Evolutionary conservation across 345 rosid species (phyloP).

Genomic region (Pistacia integerrima): DNA sequence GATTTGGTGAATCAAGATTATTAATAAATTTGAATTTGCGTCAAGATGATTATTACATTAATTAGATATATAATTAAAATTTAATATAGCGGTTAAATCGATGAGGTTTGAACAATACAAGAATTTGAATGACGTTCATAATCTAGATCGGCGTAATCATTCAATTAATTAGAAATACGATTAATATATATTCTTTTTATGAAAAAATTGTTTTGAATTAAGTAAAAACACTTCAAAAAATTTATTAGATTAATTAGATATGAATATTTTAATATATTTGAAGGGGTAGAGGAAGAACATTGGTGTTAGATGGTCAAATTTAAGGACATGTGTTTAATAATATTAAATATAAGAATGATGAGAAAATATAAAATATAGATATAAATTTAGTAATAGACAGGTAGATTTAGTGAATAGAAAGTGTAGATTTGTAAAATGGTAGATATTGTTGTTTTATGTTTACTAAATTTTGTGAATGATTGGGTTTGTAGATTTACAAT

Average conservation of each 20-base stretch:
- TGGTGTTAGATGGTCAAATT: not conserved
- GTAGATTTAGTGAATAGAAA: slow-evolving; percentile 12
- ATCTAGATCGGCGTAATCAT: not conserved
- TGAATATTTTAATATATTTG: not conserved
- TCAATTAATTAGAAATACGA: not conserved
- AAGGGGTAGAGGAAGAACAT: not conserved
- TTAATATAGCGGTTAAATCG: no score
- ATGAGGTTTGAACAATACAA: no score
- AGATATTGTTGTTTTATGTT: not conserved
- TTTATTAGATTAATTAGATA: not conserved
- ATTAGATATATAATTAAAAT: not conserved
- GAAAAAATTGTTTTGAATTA: not conserved
- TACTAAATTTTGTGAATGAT: slow-evolving; percentile 13
- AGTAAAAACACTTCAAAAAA: not conserved
- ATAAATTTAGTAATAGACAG: slow-evolving; percentile 10
- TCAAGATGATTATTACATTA: not conserved
- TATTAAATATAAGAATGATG: not conserved
- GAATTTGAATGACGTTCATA: not conserved
- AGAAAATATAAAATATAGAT: not conserved
- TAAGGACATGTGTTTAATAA: not conserved
- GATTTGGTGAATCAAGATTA: not conserved
- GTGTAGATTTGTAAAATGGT: not conserved
- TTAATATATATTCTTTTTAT: not conserved
- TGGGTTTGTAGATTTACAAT: slow-evolving; percentile 4
- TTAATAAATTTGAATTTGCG: not conserved